Evolutionary conservation across 179 eudicot genomes (phyloP).

Genomic region (Heliamphora pulchella): DNA sequence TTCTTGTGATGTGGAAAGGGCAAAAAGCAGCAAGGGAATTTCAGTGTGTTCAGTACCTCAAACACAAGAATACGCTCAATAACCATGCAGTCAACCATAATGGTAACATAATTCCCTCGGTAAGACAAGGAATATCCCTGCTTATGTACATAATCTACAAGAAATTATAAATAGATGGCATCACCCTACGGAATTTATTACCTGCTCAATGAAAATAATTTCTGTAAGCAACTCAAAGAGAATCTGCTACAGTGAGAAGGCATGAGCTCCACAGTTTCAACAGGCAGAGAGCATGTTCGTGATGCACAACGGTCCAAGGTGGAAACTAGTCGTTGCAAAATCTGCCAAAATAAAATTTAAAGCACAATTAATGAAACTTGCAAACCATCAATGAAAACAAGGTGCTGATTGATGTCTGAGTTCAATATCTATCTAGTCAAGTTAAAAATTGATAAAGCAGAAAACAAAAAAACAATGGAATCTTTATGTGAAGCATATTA

Average conservation of each 20-base stretch:
- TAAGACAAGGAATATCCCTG: not conserved
- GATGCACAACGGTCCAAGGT: constrained; percentile 96
- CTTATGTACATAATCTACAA: not conserved
- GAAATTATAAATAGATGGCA: not conserved
- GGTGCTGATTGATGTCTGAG: constrained; percentile 8
- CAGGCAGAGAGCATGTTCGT: constrained; percentile 92
- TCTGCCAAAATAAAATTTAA: constrained; percentile 36
- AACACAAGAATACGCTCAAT: not conserved
- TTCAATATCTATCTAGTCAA: not conserved
- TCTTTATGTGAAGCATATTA: not conserved
- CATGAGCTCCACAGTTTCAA: constrained; percentile 90
- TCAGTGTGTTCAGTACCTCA: not conserved
- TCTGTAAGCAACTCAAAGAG: constrained; percentile 83
- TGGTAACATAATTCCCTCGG: not conserved
- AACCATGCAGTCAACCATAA: not conserved
- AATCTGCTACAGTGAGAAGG: constrained; percentile 95
- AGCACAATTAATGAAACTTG: not conserved
- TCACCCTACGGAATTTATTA: constrained; percentile 18
- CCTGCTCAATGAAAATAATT: constrained; percentile 79
- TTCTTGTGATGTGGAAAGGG: not conserved
- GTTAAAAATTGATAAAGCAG: not conserved
- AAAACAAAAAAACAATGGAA: not conserved
- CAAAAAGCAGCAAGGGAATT: not conserved
- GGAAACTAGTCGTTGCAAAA: constrained; percentile 62
- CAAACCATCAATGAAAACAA: not conserved